Evolutionary conservation across 148 eudicot species (phyloP).

Genomic region (Diospyros lotus): DNA sequence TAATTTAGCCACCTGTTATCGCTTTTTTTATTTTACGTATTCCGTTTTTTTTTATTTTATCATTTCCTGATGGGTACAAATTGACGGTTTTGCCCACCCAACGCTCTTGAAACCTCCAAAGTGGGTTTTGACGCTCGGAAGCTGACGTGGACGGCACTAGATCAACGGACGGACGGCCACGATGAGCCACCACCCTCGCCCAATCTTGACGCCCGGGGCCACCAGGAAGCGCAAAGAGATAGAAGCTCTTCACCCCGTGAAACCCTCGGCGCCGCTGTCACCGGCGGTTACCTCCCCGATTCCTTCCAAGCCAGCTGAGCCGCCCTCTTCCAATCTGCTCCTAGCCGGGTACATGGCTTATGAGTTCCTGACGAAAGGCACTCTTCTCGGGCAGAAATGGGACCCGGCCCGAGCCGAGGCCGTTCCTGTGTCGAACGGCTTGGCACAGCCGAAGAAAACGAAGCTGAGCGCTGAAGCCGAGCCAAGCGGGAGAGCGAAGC

Average conservation of each 20-base stretch:
- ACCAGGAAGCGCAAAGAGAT: constrained; percentile 65
- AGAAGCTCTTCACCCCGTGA: constrained; percentile 19
- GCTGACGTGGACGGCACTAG: neutral
- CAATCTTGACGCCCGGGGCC: constrained; percentile 30
- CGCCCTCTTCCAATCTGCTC: constrained; percentile 39
- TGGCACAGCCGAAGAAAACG: constrained; percentile 28
- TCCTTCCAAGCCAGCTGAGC: constrained; percentile 21
- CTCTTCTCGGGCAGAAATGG: constrained; percentile 58
- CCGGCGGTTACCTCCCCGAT: constrained; percentile 10
- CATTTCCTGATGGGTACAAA: neutral
- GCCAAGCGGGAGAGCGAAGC: constrained; percentile 22
- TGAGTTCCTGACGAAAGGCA: constrained; percentile 63
- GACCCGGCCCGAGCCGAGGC: constrained; percentile 61
- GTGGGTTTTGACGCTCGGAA: neutral
- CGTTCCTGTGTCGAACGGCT: constrained; percentile 17
- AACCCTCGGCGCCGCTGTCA: constrained; percentile 11
- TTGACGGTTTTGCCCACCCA: constrained; percentile 6
- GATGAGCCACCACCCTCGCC: constrained; percentile 51
- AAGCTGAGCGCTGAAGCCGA: constrained; percentile 18
- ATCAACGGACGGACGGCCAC: constrained; percentile 31
- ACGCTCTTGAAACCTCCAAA: neutral
- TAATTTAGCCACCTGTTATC: neutral
- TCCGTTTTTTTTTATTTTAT: neutral
- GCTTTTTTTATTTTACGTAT: neutral
- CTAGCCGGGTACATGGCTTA: constrained; percentile 80